Evolutionary conservation across 2,329 filamentous ascomycete species (phyloP).

Genomic region (Trichoderma sp.): DNA sequence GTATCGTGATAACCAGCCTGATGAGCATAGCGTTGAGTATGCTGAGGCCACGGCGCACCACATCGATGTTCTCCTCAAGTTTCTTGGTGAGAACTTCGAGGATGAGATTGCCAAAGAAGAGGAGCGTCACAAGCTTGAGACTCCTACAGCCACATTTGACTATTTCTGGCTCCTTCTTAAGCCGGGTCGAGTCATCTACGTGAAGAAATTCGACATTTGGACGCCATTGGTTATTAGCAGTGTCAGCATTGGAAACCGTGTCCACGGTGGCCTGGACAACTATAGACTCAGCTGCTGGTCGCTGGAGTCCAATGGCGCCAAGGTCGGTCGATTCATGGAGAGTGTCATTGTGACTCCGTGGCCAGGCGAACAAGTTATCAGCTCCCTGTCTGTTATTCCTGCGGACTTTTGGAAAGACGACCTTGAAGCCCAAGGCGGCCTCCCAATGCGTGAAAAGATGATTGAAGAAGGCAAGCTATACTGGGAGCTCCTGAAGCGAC

Average conservation of each 20-base stretch:
- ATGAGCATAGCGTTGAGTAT: constrained; percentile 42
- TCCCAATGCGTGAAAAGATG: constrained; percentile 38
- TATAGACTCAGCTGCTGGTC: constrained; percentile 43
- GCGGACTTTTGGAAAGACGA: constrained; percentile 43
- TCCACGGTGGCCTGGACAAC: constrained; percentile 18
- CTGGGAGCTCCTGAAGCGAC: constrained; percentile 48
- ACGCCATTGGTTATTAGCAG: constrained; percentile 42
- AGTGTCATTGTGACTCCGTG: constrained; percentile 38
- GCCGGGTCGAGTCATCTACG: constrained; percentile 46
- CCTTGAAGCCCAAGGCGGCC: constrained; percentile 32
- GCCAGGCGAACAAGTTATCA: constrained; percentile 45
- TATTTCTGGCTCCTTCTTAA: constrained; percentile 47
- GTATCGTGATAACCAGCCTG: constrained; percentile 44
- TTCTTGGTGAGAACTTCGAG: constrained; percentile 41
- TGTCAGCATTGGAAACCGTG: constrained; percentile 26
- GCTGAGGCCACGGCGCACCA: constrained; percentile 41
- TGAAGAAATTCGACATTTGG: constrained; percentile 41
- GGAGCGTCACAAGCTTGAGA: constrained; percentile 37
- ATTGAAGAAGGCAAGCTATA: constrained; percentile 44
- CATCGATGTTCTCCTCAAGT: constrained; percentile 45
- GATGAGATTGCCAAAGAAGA: constrained; percentile 41
- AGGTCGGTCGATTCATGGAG: constrained; percentile 40
- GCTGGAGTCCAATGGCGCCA: constrained; percentile 36
- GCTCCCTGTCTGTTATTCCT: constrained; percentile 42
- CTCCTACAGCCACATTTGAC: constrained; percentile 44